Conservation (phyloP, 306 rosid genomes). For the Betula pendula region DNA sequence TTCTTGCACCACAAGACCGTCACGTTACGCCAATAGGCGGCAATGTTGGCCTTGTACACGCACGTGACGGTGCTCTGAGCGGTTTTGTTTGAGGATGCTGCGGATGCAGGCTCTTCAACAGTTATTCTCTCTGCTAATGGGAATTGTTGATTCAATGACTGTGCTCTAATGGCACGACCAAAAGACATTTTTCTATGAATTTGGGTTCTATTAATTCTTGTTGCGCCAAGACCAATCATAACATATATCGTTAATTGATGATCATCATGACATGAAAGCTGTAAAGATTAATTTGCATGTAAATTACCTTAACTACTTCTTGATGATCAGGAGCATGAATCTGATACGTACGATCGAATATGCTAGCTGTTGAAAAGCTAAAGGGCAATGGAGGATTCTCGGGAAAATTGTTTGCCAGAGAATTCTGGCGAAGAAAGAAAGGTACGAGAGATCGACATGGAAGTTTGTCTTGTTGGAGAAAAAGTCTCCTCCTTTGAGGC, state of each 20-base stretch:
- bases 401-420: constrained; percentile 19
- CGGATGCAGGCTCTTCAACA: constrained; percentile 58
- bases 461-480: constrained; percentile 44
- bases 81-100: constrained; percentile 50
- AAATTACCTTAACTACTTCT: neutral
- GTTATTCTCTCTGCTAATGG: constrained; percentile 59
- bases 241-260: neutral
- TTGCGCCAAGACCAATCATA: neutral
- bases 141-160: constrained; percentile 40
- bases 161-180: constrained; percentile 49
- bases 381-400: constrained; percentile 15
- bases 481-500: constrained; percentile 55
- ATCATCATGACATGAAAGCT: neutral
- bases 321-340: too few species aligned
- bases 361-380: neutral
- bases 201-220: neutral
- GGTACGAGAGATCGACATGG: neutral
- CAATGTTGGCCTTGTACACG: constrained; percentile 58
- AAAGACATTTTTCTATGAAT: constrained; percentile 40
- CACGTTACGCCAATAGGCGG: constrained; percentile 61
- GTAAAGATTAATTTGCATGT: neutral
- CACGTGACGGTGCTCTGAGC: constrained; percentile 82
- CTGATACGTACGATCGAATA: neutral
- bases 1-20: constrained; percentile 71
- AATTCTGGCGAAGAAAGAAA: constrained; percentile 28